Evolutionary conservation across 768 basidiomycete species (phyloP), one percentile per base, ranked within the genome.

Genomic region (Neoboletus magnificus): DNA sequence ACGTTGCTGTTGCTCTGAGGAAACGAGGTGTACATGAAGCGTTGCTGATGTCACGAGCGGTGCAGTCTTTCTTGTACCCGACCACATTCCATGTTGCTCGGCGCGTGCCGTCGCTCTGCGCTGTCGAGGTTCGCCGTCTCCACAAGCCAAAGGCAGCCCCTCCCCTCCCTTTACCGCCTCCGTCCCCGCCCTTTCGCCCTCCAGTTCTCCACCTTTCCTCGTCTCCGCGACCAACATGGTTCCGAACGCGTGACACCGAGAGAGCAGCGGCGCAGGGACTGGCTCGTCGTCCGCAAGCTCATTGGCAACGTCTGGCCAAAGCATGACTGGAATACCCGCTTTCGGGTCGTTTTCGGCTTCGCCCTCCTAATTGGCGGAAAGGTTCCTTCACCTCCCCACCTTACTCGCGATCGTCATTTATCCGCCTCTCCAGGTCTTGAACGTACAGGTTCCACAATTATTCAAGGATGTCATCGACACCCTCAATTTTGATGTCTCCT

Each of bases 391-490:
- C 48, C 23, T 18, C 32, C 20, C 27, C 42, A 23, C 7, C 40
- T 3, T 11, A 8, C 32, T 13, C 37, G 23, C 13, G 12, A 44
- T 22, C 46, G 18, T 10, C 39, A 23, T 11, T 58, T 50, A 65
- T 25, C 16, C n/a, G 37, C 5, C n/a, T 13, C 15, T 4, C 42
- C 52, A 94, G 93, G 74, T 97, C 42, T 74, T 98, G 54, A 99
- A 98, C 68, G 97, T 99, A 1, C 96, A 98, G 79, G 95, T 99
- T n/a, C 97, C 97, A 1, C 82, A 92, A 61, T 76, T 98, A 57
- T 99, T 99, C 82, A 98, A 98, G 73, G 72, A 79, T 27, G 82
- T 99, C 41, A 85, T 99, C 50, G 96, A 99, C 68, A 72, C 90
- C 1, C 77, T 99, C 58, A 97, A 98, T 64, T 77, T 98, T 32